Evolutionary conservation across 2,329 filamentous ascomycete genomes (phyloP).

Genomic region (Cordyceps farinosa): DNA sequence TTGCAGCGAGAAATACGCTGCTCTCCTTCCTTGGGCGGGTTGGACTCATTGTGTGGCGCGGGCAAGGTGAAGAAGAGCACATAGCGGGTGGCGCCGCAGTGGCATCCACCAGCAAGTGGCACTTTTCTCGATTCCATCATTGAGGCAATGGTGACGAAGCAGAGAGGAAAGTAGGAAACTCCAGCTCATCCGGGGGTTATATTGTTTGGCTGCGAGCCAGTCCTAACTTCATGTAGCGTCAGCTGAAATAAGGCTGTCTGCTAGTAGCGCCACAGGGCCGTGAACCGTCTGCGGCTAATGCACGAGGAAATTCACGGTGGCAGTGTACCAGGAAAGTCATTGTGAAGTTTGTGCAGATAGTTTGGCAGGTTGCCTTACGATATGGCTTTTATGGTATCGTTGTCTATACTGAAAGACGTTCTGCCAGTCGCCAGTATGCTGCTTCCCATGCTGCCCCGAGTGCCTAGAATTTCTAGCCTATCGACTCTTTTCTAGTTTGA

Average conservation of each 20-base stretch:
- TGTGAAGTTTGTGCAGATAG: too few relatives aligned
- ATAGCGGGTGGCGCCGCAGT: conserved; percentile 13
- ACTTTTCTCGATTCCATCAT: background rate
- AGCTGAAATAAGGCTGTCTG: background rate
- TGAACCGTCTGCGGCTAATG: background rate
- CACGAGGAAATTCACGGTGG: background rate
- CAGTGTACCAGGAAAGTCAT: too few relatives aligned
- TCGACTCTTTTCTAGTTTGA: too few relatives aligned
- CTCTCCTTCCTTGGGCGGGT: background rate
- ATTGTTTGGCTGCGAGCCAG: background rate
- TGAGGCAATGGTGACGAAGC: background rate
- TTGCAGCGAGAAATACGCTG: conserved; percentile 32
- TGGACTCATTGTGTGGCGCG: background rate
- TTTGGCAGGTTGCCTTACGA: too few relatives aligned
- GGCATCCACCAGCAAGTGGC: conserved; percentile 8
- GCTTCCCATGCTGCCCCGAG: too few relatives aligned
- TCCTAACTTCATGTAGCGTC: background rate
- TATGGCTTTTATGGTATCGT: too few relatives aligned
- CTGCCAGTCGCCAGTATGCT: too few relatives aligned
- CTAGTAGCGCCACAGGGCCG: background rate
- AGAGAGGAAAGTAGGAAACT: background rate
- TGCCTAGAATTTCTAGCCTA: too few relatives aligned
- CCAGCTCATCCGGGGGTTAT: background rate
- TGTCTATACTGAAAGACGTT: too few relatives aligned
- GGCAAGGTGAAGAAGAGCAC: conserved; percentile 10